phyloP scores from a whole-genome alignment of 1,284 basidiomycete genomes.

The Cystobasidium sp. region DNA sequence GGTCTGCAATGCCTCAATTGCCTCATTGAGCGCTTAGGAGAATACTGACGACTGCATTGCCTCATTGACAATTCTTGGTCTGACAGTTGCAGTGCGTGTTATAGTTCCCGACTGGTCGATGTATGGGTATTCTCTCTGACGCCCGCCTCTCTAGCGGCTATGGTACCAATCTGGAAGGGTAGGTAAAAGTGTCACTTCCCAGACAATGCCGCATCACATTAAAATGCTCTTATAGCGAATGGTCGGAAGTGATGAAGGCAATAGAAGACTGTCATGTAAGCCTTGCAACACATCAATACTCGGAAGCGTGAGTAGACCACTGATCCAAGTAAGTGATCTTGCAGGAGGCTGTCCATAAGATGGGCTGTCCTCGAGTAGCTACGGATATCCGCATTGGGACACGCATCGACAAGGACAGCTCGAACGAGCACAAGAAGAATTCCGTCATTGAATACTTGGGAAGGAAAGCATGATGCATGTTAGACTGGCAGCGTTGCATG shows the following conservation, averaged over 20 bases:
- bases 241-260: constrained; percentile 41
- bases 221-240: constrained; percentile 26
- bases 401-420: constrained; percentile 43
- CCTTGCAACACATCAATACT: too few species aligned
- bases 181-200: not conserved
- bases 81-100: constrained; percentile 35
- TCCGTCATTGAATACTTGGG: constrained; percentile 35
- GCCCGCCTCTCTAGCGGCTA: constrained; percentile 23
- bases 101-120: not conserved
- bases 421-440: constrained; percentile 41
- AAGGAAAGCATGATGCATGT: not conserved
- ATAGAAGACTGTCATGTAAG: constrained; percentile 42
- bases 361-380: constrained; percentile 43
- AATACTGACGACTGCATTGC: not conserved
- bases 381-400: constrained; percentile 44
- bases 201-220: not conserved
- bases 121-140: not conserved
- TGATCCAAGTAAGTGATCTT: not conserved
- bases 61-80: not conserved
- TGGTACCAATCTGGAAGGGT: constrained; percentile 43
- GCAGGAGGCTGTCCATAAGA: constrained; percentile 32
- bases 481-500: not conserved
- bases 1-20: not conserved
- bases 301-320: not conserved
- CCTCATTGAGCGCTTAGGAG: not conserved